Evolutionary conservation across 2,329 filamentous ascomycete species (phyloP).

Genomic region (Conoideocrella luteorostrata): DNA sequence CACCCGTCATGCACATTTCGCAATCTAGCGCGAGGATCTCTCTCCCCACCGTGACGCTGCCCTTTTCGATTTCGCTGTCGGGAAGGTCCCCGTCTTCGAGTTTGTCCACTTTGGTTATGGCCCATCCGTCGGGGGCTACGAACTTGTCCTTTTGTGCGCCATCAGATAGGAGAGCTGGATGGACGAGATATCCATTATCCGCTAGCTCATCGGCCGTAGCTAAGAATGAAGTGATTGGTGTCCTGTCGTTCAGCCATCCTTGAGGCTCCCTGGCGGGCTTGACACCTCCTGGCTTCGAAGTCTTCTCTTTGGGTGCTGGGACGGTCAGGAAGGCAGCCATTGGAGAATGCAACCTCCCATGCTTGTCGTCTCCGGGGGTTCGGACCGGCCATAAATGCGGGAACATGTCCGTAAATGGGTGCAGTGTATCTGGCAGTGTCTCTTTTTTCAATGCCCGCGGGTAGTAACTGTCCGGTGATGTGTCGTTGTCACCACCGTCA

Average conservation of each 20-base stretch:
- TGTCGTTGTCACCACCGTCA: conserved; percentile 24
- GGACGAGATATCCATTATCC: conserved; percentile 78
- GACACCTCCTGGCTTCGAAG: conserved; percentile 46
- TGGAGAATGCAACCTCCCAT: conserved; percentile 78
- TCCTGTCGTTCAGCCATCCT: conserved; percentile 67
- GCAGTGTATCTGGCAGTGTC: conserved; percentile 45
- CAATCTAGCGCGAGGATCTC: conserved; percentile 81
- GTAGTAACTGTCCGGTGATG: conserved; percentile 53
- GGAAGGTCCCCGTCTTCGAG: conserved; percentile 63
- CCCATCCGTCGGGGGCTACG: conserved; percentile 66
- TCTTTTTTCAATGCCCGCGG: conserved; percentile 47
- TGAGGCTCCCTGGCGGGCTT: conserved; percentile 57
- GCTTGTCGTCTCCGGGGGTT: conserved; percentile 78
- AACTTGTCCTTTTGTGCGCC: conserved; percentile 48
- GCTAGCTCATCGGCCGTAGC: conserved; percentile 65
- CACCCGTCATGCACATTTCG: conserved; percentile 91
- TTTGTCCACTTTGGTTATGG: conserved; percentile 64
- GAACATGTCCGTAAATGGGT: conserved; percentile 75
- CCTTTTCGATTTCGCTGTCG: conserved; percentile 66
- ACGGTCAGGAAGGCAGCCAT: conserved; percentile 77
- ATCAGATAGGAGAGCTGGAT: conserved; percentile 66
- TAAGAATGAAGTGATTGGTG: conserved; percentile 75
- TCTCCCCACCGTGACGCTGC: conserved; percentile 77
- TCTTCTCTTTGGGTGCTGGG: conserved; percentile 62
- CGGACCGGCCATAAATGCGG: conserved; percentile 83